A percentile compares a stretch with the other conserved stretches of the same genome.
Evolutionary conservation across 768 basidiomycete genomes (phyloP).

Genomic region (Lactarius sanguifluus): DNA sequence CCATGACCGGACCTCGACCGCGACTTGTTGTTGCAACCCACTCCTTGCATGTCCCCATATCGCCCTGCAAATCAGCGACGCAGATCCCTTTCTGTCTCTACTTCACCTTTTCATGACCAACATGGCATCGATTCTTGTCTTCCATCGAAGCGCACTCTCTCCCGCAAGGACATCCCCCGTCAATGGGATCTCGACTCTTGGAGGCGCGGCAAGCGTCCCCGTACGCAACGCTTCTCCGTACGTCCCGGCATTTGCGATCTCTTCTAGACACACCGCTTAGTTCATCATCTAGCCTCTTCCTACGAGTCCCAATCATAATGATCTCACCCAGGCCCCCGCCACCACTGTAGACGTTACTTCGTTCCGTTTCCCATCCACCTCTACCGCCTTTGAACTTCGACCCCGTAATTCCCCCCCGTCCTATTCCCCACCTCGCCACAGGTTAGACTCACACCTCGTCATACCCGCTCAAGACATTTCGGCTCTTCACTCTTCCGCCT

Average conservation of each 20-base stretch:
- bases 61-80: conserved; percentile 41
- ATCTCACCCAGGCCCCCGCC: conserved; percentile 9
- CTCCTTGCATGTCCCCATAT: conserved; percentile 25
- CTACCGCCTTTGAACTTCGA: conserved; percentile 37
- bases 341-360: conserved; percentile 10
- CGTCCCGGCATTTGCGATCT: conserved; percentile 30
- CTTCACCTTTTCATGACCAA: conserved; percentile 37
- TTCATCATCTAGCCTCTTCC: conserved; percentile 12
- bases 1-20: neutral
- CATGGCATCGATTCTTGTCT: conserved; percentile 43
- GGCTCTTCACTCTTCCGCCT: conserved; percentile 59
- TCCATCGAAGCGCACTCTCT: conserved; percentile 49
- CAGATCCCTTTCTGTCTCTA: conserved; percentile 54
- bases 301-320: conserved; percentile 1
- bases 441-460: conserved; percentile 13
- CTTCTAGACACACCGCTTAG: conserved; percentile 9
- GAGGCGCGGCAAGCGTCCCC: conserved; percentile 55
- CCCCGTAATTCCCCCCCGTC: conserved; percentile 20
- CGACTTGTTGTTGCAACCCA: neutral
- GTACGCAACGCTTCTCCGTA: conserved; percentile 47
- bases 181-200: conserved; percentile 56
- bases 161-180: conserved; percentile 40
- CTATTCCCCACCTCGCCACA: conserved; percentile 8
- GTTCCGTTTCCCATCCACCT: conserved; percentile 33
- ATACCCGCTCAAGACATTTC: conserved; percentile 37